Base-by-base conservation (phyloP, 106 monocot species). In the Apostasia shenzhenica region DNA sequence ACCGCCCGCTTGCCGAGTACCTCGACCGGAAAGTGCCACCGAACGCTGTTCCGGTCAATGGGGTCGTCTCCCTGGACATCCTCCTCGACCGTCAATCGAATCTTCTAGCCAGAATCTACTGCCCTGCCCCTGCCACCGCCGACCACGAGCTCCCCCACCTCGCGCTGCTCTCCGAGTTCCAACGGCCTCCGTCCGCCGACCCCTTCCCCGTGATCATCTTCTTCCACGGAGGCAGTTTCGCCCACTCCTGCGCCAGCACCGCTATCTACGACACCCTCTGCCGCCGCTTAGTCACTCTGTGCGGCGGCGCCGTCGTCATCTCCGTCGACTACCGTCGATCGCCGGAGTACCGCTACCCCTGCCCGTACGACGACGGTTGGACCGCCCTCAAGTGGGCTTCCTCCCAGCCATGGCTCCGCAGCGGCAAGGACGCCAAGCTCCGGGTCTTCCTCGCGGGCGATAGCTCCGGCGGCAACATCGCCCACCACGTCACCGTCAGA, bases 151-250 rank as follows among this genome's bases (percentile, higher is more conserved):
- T 12, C 47, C 71, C 54, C 48, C 41, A 56, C 7, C 8, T 54
- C 5, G 54, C 59, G 37, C 65, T 70, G 74, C 45, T 66, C 74
- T 8, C 70, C 10, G 76, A 66, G 66, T 62, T 85, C 58, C 59
- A 61, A 6, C 42, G 71, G 5, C 51, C 71, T 2, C 70, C 74
- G 9, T 76, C 73, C n/a, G n/a, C 78, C 6, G 75, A 77, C 13
- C 85, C 88, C 3, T 79, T 86, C 77, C 89, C 93, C 2, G 86
- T 93, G 6, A 84, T 93, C 68, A 70, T 93, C 57, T 93, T 93
- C 89, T 89, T 93, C 74, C 93, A 89, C 50, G 89, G 93, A 6
- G 93, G 93, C 74, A 93, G 93, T 76, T 93, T 93, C 59, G 83
- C 89, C 3, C 93, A 93, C 71, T 93, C 93, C 3, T 86, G 89